phyloP scores from a whole-genome alignment of 345 rosid genomes.

The Crucihimalaya himalaica region DNA sequence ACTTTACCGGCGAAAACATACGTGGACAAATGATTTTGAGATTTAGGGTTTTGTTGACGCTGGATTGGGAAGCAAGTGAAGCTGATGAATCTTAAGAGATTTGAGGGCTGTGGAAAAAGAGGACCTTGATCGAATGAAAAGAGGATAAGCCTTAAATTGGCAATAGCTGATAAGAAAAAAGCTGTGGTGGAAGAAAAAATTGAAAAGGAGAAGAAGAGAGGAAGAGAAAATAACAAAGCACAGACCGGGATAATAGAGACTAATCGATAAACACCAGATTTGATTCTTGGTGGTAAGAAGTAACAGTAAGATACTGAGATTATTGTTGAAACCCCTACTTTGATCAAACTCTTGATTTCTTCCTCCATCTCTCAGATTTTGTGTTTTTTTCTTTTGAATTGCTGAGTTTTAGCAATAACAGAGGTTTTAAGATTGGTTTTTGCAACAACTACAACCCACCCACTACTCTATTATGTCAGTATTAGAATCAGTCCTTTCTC shows the following conservation, averaged over 20 bases:
- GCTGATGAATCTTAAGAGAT: constrained; percentile 27
- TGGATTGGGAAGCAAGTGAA: constrained; percentile 44
- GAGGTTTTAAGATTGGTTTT: not conserved
- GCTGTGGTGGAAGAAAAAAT: constrained; percentile 36
- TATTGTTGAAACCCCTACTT: not conserved
- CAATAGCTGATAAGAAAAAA: constrained; percentile 43
- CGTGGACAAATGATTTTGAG: constrained; percentile 8
- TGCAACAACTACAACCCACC: not conserved
- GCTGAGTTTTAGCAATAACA: not conserved
- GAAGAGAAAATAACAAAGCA: constrained; percentile 46
- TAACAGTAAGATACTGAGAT: constrained; percentile 17
- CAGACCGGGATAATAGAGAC: constrained; percentile 43
- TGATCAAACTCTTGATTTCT: constrained; percentile 21
- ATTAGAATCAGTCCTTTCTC: not conserved
- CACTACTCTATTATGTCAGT: not conserved
- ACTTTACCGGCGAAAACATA: constrained; percentile 39
- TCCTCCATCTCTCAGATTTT: constrained; percentile 19
- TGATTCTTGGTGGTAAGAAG: constrained; percentile 8
- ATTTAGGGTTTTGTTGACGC: constrained; percentile 35
- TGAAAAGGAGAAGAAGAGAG: constrained; percentile 43
- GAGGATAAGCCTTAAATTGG: constrained; percentile 49
- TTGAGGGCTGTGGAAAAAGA: constrained; percentile 16
- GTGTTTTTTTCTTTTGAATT: too few relatives aligned
- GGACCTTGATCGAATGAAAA: constrained; percentile 46
- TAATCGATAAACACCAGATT: constrained; percentile 33